Evolutionary conservation across 768 basidiomycete species (phyloP).

Genomic region (Crepidotus variabilis): DNA sequence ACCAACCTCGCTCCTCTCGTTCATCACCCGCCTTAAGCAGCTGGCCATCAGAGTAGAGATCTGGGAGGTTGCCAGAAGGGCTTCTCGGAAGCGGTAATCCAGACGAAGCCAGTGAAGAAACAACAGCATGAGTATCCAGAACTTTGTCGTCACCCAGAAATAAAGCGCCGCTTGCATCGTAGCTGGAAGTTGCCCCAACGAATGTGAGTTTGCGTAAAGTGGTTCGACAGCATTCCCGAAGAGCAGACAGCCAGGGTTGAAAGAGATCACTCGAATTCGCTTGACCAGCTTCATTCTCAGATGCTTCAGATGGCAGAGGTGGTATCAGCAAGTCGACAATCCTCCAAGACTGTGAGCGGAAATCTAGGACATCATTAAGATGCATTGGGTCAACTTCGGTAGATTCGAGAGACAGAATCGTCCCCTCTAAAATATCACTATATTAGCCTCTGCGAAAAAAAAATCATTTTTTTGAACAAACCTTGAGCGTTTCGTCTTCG

Average conservation of each 20-base stretch:
- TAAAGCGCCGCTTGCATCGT: slow-evolving; percentile 7
- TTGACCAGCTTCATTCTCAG: neutral
- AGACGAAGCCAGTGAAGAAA: slow-evolving; percentile 34
- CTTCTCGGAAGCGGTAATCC: slow-evolving; percentile 67
- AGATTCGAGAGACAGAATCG: slow-evolving; percentile 7
- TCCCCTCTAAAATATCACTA: slow-evolving; percentile 1
- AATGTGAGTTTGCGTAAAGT: slow-evolving; percentile 38
- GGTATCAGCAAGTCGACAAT: slow-evolving; percentile 17
- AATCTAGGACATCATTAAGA: slow-evolving; percentile 10
- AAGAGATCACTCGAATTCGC: slow-evolving; percentile 3
- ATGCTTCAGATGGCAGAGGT: neutral
- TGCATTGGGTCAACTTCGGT: slow-evolving; percentile 1
- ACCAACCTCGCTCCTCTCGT: slow-evolving; percentile 25
- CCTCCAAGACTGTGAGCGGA: slow-evolving; percentile 14
- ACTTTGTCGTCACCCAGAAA: slow-evolving; percentile 20
- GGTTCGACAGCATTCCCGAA: slow-evolving; percentile 48
- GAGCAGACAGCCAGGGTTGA: slow-evolving; percentile 46
- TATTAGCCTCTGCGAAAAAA: slow-evolving; percentile 3
- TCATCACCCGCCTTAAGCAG: slow-evolving; percentile 15
- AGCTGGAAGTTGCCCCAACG: slow-evolving; percentile 15
- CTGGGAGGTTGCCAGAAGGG: slow-evolving; percentile 57
- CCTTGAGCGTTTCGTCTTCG: slow-evolving; percentile 13
- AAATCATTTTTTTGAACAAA: slow-evolving; percentile 1
- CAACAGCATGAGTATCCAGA: slow-evolving; percentile 28
- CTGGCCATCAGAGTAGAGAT: slow-evolving; percentile 9